Conservation (phyloP, 2,329 filamentous ascomycete genomes). For the Salinomyces thailandicus region DNA sequence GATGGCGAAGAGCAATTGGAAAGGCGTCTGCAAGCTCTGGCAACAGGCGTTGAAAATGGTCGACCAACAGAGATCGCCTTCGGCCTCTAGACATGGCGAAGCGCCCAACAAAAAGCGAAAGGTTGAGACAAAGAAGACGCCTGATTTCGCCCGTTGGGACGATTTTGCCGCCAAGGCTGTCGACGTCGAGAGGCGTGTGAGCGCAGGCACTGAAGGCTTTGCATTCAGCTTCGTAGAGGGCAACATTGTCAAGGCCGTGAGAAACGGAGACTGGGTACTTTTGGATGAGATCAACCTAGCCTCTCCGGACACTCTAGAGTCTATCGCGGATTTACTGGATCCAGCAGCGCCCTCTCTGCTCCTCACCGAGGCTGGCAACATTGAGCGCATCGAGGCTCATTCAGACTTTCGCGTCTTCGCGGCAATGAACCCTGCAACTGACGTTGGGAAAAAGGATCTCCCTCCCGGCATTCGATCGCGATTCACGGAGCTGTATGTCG, state of each 20-base stretch:
- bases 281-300: conserved; percentile 96
- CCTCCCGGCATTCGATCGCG: conserved; percentile 78
- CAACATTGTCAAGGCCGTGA: conserved; percentile 88
- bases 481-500: conserved; percentile 92
- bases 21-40: conserved; percentile 76
- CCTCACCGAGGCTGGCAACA: conserved; percentile 84
- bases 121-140: conserved; percentile 41
- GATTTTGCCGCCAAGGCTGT: conserved; percentile 63
- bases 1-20: conserved; percentile 75
- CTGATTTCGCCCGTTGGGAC: conserved; percentile 59
- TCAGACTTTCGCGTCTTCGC: conserved; percentile 92
- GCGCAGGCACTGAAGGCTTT: conserved; percentile 62
- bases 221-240: conserved; percentile 95
- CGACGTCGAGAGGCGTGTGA: conserved; percentile 70
- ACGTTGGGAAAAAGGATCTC: conserved; percentile 90
- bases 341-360: conserved; percentile 68
- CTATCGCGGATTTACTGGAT: conserved; percentile 79
- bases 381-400: conserved; percentile 81
- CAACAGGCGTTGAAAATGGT: conserved; percentile 84
- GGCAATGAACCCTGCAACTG: conserved; percentile 97
- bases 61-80: conserved; percentile 41
- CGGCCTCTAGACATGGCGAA: conserved; percentile 41
- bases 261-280: conserved; percentile 94
- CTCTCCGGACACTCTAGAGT: conserved; percentile 87
- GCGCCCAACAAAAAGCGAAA: conserved; percentile 65